A percentile compares a stretch with the other conserved stretches of the same genome.
phyloP scores from a whole-genome alignment of 1,139 yeast species.

The Lodderomyces pseudojiufengensis region DNA sequence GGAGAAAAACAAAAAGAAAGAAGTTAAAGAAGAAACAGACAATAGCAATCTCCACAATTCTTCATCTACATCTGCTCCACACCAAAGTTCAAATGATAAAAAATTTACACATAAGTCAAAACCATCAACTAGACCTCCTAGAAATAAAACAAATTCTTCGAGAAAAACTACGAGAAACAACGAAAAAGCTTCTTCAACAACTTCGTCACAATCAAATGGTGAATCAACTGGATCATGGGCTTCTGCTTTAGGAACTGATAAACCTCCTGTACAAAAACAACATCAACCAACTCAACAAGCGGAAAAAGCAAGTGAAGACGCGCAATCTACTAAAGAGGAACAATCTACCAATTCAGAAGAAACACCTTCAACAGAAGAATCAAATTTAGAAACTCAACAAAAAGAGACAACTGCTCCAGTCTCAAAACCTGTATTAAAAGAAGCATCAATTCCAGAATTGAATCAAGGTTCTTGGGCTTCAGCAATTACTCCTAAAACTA shows the following conservation, averaged over 20 bases:
- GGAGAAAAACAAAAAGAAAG: conserved; percentile 44
- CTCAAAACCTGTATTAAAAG: conserved; percentile 25
- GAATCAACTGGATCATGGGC: conserved; percentile 46
- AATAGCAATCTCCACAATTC: conserved; percentile 2
- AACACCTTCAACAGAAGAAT: conserved; percentile 5
- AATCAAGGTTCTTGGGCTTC: conserved; percentile 54
- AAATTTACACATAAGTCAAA: conserved; percentile 9
- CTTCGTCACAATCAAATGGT: conserved; percentile 13
- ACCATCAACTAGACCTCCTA: conserved; percentile 10
- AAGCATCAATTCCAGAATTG: conserved; percentile 30
- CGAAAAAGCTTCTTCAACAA: conserved; percentile 3
- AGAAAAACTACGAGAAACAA: conserved; percentile 4
- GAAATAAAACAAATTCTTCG: conserved; percentile 6
- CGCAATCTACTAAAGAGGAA: not conserved
- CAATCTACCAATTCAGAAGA: not conserved
- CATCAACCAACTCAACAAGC: conserved; percentile 2
- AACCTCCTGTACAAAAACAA: conserved; percentile 21
- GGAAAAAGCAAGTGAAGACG: conserved; percentile 8
- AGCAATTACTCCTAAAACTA: conserved; percentile 54
- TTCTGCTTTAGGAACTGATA: conserved; percentile 43
- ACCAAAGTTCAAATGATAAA: conserved; percentile 2
- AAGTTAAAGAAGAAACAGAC: conserved; percentile 20
- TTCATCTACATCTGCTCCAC: conserved; percentile 1
- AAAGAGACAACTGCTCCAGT: conserved; percentile 12
- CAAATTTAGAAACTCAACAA: conserved; percentile 2